Evolutionary conservation across 2,329 filamentous ascomycete species (phyloP), one percentile per base, ranked within the genome.

Genomic region (Esteya vermicola): DNA sequence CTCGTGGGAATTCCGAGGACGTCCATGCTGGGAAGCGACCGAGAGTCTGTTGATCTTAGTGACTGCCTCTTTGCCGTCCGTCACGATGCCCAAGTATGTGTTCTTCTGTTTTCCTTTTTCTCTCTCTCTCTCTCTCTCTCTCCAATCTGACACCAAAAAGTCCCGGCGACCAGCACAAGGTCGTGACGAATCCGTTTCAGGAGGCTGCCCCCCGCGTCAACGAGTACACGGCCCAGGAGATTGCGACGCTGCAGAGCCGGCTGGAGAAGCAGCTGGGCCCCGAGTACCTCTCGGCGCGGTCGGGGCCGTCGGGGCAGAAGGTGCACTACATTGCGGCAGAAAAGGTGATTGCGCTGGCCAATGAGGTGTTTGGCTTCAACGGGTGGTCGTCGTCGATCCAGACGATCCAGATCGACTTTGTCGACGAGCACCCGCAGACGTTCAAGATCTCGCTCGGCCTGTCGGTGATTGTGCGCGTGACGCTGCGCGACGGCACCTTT

Each of bases 351-450:
- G 82, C 84, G 43, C 78, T 95, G 39, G 88, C 88, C 40, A 95
- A 95, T 53, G 85, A 95, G 57, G 79, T 95, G 1, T 94, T 95
- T 62, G 88, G 88, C 9, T 95, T 95, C 66, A 94, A 95, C 61
- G 88, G 88, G 51, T 98, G 91, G 91, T 94, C 85, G 9, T 93
- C 85, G 41, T 81, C 82, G n/a, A 91, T 98, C 44, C 84, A 89
- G 54, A 86, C 93, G 54, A 82, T 95, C 28, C 82, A 93, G 55
- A 83, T 96, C 44, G 91, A 98, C 59, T 96, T 93, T 59, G 85
- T 91, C 45, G 89, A 96, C 54, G 86, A 95, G 60, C 78, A 81
- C 51, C 72, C 78, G 14, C 72, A 79, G 51, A 86, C 78, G 9
- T 72, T 80, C 45, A 89, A 80, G 56, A 78, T 95, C 50, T 86